phyloP scores from a whole-genome alignment of 2,329 filamentous ascomycete genomes.

The Ceratocystis cacaofunesta region DNA sequence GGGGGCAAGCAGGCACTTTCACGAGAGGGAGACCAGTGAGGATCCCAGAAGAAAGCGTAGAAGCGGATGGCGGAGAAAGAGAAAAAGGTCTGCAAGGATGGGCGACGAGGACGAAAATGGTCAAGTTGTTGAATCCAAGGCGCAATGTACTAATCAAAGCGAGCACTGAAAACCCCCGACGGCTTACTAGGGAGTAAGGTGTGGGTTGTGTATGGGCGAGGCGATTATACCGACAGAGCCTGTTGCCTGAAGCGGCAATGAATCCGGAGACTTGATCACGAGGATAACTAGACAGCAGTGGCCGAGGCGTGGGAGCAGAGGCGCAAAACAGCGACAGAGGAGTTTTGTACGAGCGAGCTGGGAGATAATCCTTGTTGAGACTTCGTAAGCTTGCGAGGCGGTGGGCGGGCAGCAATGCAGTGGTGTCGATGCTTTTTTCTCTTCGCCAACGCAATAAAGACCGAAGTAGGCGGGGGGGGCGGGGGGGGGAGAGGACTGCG shows the following conservation, averaged over 20 bases:
- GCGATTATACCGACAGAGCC: background rate
- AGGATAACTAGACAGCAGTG: background rate
- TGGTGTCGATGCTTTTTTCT: background rate
- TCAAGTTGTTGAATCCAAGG: background rate
- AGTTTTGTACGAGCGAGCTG: background rate
- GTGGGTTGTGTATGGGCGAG: background rate
- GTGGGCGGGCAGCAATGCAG: conserved; percentile 4
- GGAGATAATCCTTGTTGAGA: background rate
- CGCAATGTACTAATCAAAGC: background rate
- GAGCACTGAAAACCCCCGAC: background rate
- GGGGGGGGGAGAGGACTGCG: background rate
- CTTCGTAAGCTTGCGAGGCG: background rate
- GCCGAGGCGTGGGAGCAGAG: background rate
- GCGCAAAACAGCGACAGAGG: background rate
- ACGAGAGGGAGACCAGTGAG: background rate
- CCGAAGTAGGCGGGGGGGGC: background rate
- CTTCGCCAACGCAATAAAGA: background rate
- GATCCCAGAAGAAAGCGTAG: background rate
- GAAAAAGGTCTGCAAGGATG: background rate
- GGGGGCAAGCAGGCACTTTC: background rate
- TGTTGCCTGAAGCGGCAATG: conserved; percentile 2
- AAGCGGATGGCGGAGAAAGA: background rate
- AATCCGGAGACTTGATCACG: background rate
- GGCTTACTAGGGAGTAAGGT: background rate
- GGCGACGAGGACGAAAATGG: background rate